Evolutionary conservation across 768 basidiomycete species (phyloP), one percentile per base, ranked within the genome.

Genomic region (Gelatoporia subvermispora): DNA sequence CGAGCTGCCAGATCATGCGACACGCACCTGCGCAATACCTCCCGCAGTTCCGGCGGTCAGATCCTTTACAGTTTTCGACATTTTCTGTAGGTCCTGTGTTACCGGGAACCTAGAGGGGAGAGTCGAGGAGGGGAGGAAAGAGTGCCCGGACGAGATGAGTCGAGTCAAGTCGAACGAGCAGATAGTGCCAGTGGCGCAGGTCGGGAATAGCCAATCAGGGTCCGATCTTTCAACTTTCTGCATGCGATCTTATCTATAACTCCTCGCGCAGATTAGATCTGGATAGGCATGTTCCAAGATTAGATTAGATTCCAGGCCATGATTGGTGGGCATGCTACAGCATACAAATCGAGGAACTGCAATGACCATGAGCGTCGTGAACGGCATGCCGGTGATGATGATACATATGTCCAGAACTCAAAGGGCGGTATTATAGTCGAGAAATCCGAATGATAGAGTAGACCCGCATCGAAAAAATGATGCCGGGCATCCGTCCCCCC

Each of bases 21-120:
- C 15, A 53, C 59, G 47, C 56, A 82, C 89, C 80, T 94, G 93
- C 50, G 84, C 83, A 61, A 95, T 83, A 43, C 93, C 93, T 41
- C 93, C 93, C n/a, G 79, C 84, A 25, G 91, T 93, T 42, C 93
- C 93, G 48, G 91, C 92, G 34, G 88, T 75, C 54, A 96, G 67
- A 65, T 96, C 93, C 71, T 92, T 93, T 42, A 81, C 74, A 25
- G 91, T 88, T 62, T 85, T 85, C 49, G 66, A 67, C 69, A 71
- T 70, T 43, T 50, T 57, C 46, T 35, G 41, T 3, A 25, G 18
- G 41, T 35, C 24, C 17, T 31, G 17, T 25, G 36, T 15, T 13
- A 18, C 25, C 20, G 28, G 51, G 20, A 37, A 13, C 36, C 34
- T 37, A 22, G 41, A 39, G 43, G 36, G n/a, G 22, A 25, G 24